phyloP scores from a whole-genome alignment of 495 filamentous ascomycete species.

The Hypoxylon fragiforme region DNA sequence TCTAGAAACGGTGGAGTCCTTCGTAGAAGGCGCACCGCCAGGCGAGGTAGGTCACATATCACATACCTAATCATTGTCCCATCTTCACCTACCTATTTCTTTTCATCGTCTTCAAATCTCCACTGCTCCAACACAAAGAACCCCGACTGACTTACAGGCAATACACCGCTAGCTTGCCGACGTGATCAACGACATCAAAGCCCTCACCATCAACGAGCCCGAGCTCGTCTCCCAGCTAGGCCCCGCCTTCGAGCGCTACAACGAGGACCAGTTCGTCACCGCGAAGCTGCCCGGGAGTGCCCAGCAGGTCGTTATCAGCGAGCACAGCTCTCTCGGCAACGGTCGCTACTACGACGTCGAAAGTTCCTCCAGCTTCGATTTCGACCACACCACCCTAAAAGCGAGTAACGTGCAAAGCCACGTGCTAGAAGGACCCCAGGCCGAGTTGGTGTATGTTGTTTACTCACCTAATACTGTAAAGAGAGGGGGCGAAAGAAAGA shows the following conservation, averaged over 20 bases:
- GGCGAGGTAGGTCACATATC: constrained; percentile 80
- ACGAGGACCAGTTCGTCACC: constrained; percentile 87
- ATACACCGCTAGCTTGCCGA: constrained; percentile 70
- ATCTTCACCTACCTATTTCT: constrained; percentile 3
- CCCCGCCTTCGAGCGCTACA: constrained; percentile 92
- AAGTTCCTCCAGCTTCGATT: constrained; percentile 79
- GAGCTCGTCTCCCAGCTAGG: constrained; percentile 67
- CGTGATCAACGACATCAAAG: constrained; percentile 90
- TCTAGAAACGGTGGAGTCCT: constrained; percentile 75
- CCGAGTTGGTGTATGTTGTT: constrained; percentile 71
- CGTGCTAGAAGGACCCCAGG: constrained; percentile 75
- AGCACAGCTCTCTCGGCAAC: constrained; percentile 75
- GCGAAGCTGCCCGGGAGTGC: constrained; percentile 86
- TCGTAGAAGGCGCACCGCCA: constrained; percentile 92
- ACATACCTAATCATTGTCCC: background rate
- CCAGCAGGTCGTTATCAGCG: constrained; percentile 84
- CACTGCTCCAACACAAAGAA: constrained; percentile 1
- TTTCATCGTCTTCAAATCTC: too few relatives aligned
- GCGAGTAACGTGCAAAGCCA: constrained; percentile 80
- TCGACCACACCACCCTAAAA: constrained; percentile 89
- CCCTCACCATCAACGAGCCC: constrained; percentile 72
- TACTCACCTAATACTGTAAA: background rate
- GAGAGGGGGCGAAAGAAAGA: too few relatives aligned
- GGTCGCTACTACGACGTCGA: constrained; percentile 88
- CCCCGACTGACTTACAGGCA: constrained; percentile 16